A percentile compares a stretch with the other conserved stretches of the same genome.
These are phyloP conservation scores for Rhynchosporium secalis DNA, from an alignment of 2,329 filamentous ascomycete genomes.

Conservation along the genomic window DNA sequence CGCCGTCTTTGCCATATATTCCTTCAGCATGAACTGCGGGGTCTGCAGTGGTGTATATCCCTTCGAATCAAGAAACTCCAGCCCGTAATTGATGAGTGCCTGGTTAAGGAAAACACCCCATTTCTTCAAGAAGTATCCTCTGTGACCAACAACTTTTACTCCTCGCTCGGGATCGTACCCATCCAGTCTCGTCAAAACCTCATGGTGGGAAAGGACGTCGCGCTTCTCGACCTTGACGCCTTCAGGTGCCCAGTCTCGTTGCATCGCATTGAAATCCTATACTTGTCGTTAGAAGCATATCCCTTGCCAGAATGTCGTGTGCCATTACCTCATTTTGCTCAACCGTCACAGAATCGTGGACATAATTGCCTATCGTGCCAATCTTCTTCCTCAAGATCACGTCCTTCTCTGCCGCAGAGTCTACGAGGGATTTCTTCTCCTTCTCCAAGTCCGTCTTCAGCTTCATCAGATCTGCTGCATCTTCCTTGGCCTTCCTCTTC, in stretches of 20 bases:
- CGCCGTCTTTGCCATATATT: constrained; percentile 97
- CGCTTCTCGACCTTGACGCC: constrained; percentile 73
- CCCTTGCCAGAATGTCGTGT: background rate
- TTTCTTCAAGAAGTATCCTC: constrained; percentile 87
- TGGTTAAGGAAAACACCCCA: constrained; percentile 92
- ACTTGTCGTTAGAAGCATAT: constrained; percentile 11
- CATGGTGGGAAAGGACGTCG: constrained; percentile 84
- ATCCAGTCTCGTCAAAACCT: constrained; percentile 83
- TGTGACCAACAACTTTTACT: constrained; percentile 90
- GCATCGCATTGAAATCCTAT: constrained; percentile 75
- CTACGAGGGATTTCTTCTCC: constrained; percentile 78
- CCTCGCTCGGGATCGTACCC: constrained; percentile 92
- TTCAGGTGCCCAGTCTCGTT: constrained; percentile 79
- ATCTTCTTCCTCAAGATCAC: constrained; percentile 72
- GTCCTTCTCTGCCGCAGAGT: constrained; percentile 75
- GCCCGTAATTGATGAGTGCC: constrained; percentile 90
- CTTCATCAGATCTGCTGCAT: constrained; percentile 75
- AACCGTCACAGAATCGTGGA: constrained; percentile 83
- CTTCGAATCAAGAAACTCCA: constrained; percentile 81
- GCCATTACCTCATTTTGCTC: constrained; percentile 71
- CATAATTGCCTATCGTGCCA: constrained; percentile 84
- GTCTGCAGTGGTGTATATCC: constrained; percentile 83
- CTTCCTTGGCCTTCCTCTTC: constrained; percentile 94
- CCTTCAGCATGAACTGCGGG: constrained; percentile 91
- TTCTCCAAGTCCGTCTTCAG: constrained; percentile 77